Evolutionary conservation across 2,329 filamentous ascomycete species (phyloP).

Genomic region (Sporothrix pseudoabietina): DNA sequence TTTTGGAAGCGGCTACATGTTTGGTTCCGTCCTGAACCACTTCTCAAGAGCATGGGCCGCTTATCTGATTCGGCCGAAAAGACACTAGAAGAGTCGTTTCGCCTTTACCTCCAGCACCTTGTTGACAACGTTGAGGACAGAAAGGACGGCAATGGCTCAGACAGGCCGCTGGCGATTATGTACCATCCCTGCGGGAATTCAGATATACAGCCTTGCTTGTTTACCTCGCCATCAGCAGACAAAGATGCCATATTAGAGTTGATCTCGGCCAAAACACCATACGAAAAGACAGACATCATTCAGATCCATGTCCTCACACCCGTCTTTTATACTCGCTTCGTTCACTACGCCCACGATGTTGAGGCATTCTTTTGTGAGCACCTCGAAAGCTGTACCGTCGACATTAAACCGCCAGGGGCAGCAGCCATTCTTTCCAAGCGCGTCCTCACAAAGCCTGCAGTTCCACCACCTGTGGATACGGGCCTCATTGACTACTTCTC

Average conservation of each 20-base stretch:
- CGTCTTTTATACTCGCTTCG: conserved; percentile 66
- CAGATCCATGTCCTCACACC: conserved; percentile 64
- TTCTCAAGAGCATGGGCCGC: conserved; percentile 57
- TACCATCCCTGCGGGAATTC: conserved; percentile 57
- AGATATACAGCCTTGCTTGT: conserved; percentile 44
- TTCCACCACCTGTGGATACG: conserved; percentile 41
- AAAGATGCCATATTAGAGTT: not conserved
- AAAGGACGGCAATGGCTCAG: not conserved
- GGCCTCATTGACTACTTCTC: conserved; percentile 45
- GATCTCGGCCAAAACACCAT: too few relatives aligned
- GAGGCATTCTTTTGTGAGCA: conserved; percentile 64
- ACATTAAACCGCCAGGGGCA: conserved; percentile 52
- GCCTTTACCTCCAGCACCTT: conserved; percentile 52
- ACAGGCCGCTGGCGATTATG: conserved; percentile 47
- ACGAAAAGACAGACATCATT: conserved; percentile 43
- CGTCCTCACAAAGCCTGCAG: conserved; percentile 45
- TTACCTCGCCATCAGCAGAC: conserved; percentile 42
- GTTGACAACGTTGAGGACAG: conserved; percentile 47
- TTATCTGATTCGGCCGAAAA: conserved; percentile 54
- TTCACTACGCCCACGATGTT: conserved; percentile 62
- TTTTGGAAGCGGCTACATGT: conserved; percentile 61
- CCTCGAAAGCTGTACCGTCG: conserved; percentile 60
- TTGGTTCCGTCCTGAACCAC: conserved; percentile 66
- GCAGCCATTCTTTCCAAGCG: conserved; percentile 51
- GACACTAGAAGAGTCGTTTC: conserved; percentile 51